Conservation (phyloP, 2,329 filamentous ascomycete genomes). For the Neonectria punicea region DNA sequence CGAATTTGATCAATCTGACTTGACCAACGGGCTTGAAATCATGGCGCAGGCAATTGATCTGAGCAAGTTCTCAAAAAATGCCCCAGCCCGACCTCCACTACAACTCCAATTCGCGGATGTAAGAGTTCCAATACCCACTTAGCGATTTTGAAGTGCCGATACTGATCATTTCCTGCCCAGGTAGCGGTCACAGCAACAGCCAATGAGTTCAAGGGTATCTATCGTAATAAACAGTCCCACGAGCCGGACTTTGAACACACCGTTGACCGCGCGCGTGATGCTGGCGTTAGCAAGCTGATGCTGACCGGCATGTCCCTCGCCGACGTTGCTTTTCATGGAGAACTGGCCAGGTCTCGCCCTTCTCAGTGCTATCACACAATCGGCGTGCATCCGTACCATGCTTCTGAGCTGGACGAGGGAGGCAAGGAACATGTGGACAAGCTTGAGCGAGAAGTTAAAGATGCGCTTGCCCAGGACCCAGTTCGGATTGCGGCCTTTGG, state of each 20-base stretch:
- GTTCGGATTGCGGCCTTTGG: constrained; percentile 57
- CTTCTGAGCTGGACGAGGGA: constrained; percentile 52
- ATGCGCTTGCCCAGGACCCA: constrained; percentile 36
- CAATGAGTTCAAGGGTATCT: constrained; percentile 60
- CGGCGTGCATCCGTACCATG: constrained; percentile 63
- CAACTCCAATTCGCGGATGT: constrained; percentile 43
- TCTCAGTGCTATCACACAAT: constrained; percentile 56
- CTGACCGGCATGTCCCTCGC: constrained; percentile 52
- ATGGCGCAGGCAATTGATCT: constrained; percentile 38
- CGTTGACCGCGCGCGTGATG: constrained; percentile 53
- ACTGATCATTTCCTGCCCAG: constrained; percentile 28
- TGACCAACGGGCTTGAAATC: background rate
- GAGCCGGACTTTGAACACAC: constrained; percentile 55
- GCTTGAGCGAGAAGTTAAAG: constrained; percentile 38
- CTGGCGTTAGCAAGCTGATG: constrained; percentile 55
- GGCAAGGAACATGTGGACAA: constrained; percentile 37
- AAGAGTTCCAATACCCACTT: constrained; percentile 1
- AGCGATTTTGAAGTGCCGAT: background rate
- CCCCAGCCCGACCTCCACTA: constrained; percentile 31
- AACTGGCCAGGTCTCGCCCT: constrained; percentile 44
- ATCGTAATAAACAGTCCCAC: constrained; percentile 61
- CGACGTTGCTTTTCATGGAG: constrained; percentile 44
- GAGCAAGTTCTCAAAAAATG: constrained; percentile 36
- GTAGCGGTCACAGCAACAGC: constrained; percentile 53
- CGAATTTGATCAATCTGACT: background rate